Percentiles rank a stretch among this genome's conserved stretches.
These are phyloP conservation scores for Russula abietina DNA, from an alignment of 768 basidiomycete species.

Conservation along the genomic window DNA sequence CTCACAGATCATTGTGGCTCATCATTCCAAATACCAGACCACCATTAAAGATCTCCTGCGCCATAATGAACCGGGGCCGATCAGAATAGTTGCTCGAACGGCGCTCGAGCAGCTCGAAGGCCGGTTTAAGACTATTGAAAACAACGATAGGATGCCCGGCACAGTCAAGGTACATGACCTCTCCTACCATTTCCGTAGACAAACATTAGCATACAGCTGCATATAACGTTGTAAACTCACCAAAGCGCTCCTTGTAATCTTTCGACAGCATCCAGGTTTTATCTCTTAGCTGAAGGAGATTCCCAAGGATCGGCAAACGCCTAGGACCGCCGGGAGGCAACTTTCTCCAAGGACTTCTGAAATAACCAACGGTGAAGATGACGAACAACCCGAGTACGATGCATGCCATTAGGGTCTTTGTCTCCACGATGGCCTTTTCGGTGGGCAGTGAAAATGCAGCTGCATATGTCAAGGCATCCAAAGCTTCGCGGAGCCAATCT, in stretches of 20 bases:
- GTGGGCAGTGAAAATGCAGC: not conserved
- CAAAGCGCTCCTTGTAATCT: conserved; percentile 2
- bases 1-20: conserved; percentile 1
- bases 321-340: conserved; percentile 2
- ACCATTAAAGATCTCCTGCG: conserved; percentile 12
- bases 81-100: conserved; percentile 29
- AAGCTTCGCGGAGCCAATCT: not conserved
- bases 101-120: conserved; percentile 27
- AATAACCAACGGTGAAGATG: not conserved
- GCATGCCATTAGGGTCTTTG: not conserved
- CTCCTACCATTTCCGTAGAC: not conserved
- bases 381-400: not conserved
- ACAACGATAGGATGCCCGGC: conserved; percentile 23
- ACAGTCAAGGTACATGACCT: conserved; percentile 25
- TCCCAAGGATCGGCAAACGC: conserved; percentile 7
- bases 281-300: not conserved
- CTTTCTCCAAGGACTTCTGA: conserved; percentile 7
- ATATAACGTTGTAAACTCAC: not conserved
- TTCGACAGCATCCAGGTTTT: conserved; percentile 1
- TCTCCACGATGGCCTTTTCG: not conserved
- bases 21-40: conserved; percentile 6
- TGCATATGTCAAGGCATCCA: no score
- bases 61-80: conserved; percentile 19
- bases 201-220: not conserved
- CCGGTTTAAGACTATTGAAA: not conserved